A percentile compares a stretch with the other conserved stretches of the same genome.
phyloP scores from a whole-genome alignment of 2,329 filamentous ascomycete species.

The Aspergillus quadricinctus region DNA sequence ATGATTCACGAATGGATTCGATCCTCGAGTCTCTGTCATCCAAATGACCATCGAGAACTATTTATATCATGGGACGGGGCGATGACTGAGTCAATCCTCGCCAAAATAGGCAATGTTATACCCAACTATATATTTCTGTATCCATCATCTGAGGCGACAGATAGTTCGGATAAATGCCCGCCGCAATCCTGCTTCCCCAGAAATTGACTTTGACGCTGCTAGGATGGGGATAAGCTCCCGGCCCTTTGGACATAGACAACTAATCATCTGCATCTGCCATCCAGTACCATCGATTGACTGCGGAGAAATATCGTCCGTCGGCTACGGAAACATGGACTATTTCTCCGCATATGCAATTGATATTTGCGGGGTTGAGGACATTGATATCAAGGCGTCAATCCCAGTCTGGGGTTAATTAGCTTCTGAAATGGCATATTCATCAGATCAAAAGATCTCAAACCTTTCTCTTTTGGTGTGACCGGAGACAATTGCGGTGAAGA shows the following conservation, averaged over 20 bases:
- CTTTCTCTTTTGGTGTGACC: neutral
- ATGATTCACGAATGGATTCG: neutral
- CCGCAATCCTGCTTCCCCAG: neutral
- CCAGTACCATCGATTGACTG: neutral
- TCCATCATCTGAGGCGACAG: neutral
- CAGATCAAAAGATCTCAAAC: neutral
- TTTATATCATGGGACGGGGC: neutral
- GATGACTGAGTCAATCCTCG: neutral
- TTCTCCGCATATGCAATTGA: neutral
- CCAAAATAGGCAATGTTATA: neutral
- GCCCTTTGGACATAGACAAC: neutral
- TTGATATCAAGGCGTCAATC: neutral
- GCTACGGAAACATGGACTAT: neutral
- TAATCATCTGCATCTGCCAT: neutral
- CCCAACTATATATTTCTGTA: neutral
- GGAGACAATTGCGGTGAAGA: neutral
- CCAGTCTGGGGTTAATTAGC: neutral
- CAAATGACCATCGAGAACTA: neutral
- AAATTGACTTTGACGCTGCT: neutral
- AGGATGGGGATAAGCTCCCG: neutral
- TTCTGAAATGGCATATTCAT: neutral
- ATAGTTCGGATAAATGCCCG: neutral
- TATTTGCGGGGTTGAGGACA: neutral
- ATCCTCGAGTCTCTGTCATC: neutral
- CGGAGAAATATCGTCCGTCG: neutral